Evolutionary conservation across 2,329 filamentous ascomycete genomes (phyloP).

Genomic region (Xylaria polymorpha): DNA sequence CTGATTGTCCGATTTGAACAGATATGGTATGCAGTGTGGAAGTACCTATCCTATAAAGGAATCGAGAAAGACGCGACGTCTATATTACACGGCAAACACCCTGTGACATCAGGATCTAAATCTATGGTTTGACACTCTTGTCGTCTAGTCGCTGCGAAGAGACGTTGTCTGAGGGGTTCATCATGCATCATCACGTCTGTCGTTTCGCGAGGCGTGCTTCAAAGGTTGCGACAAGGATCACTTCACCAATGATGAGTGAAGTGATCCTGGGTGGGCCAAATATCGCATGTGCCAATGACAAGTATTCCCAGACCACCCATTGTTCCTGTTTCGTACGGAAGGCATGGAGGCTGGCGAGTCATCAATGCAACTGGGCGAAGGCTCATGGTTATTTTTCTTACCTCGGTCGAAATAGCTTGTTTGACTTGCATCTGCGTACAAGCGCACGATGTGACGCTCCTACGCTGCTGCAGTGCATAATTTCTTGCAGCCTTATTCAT

Average conservation of each 20-base stretch:
- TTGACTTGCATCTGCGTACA: slow-evolving; percentile 43
- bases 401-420: slow-evolving; percentile 37
- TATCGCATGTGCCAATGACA: slow-evolving; percentile 44
- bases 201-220: slow-evolving; percentile 43
- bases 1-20: neutral
- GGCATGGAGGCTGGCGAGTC: slow-evolving; percentile 26
- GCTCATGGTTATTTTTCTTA: slow-evolving; percentile 18
- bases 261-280: slow-evolving; percentile 40
- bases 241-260: slow-evolving; percentile 39
- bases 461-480: slow-evolving; percentile 43
- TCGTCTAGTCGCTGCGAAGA: slow-evolving; percentile 1
- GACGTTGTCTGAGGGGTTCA: slow-evolving; percentile 12
- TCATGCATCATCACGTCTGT: slow-evolving; percentile 15
- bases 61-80: neutral
- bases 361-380: slow-evolving; percentile 27
- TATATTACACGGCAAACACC: neutral
- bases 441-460: slow-evolving; percentile 32
- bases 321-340: slow-evolving; percentile 14
- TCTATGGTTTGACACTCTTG: neutral
- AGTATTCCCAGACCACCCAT: slow-evolving; percentile 43
- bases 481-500: slow-evolving; percentile 44
- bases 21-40: too few relatives aligned
- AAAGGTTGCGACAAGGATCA: slow-evolving; percentile 41
- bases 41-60: neutral
- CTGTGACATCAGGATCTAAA: neutral